Base-by-base conservation (phyloP, 1,284 basidiomycete genomes). In the Rhodotorula sp. region DNA sequence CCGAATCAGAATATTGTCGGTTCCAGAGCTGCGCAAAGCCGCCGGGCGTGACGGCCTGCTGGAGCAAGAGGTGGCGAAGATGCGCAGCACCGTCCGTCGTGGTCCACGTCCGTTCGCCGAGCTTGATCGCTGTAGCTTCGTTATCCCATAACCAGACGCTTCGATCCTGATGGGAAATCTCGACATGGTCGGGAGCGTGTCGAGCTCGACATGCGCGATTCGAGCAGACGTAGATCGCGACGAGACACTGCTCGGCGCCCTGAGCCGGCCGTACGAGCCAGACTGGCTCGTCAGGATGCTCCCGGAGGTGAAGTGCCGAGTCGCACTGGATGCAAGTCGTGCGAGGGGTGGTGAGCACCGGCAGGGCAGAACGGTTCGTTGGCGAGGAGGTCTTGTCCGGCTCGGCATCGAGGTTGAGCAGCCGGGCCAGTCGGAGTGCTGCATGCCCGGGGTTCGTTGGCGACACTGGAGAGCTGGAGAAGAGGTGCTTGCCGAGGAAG, bases 121-220 rank as follows among this genome's bases (percentile, higher is more conserved):
- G 66, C 60, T 70, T 70, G 29, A 58, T 0, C 29, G 31, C 63
- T 8, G 16, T 16, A 18, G 65, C 29, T 4, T 68, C 46, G 0
- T 43, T 31, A 12, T 73, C 68, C 63, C 64, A 73, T 3, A 73
- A 20, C 72, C 72, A 73, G 0, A 69, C 39, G 2, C 16, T 21
- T 1, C 18, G 10, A 1, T 8, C 7, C 7, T 15, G 7, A 10
- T 49, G 26, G 16, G 14, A 1, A 20, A 68, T 29, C 39, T 73
- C 68, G 66, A 73, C 61, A n/a, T 73, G 68, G 34, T 73, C 72
- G 29, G 69, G 63, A 3, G 65, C 16, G 39, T 73, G 66, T 0
- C 58, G 8, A 0, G 68, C 69, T 6, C 60, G 31, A n/a, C 72
- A 73, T 2, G 8, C 1, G n/a, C 23, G 52, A 23, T 64, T 64